phyloP scores from a whole-genome alignment of 805 yeast species.

The Candida krabiensis region DNA sequence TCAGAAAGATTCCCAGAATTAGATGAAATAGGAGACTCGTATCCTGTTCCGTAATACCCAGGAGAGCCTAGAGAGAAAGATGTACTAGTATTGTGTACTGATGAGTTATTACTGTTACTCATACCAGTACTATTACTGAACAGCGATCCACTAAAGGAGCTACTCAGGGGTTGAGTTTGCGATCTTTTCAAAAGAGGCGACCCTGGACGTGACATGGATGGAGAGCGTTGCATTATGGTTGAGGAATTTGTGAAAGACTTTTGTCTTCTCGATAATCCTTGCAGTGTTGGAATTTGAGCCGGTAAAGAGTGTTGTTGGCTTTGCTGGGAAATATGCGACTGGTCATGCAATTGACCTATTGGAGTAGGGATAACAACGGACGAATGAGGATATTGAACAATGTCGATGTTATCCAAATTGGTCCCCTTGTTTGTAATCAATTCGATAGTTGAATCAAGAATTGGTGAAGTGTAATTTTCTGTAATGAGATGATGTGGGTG shows the following conservation, averaged over 20 bases:
- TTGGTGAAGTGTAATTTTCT: constrained; percentile 79
- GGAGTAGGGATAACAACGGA: constrained; percentile 5
- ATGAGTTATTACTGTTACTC: neutral
- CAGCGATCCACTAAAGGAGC: constrained; percentile 2
- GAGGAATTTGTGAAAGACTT: neutral
- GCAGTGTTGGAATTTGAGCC: neutral
- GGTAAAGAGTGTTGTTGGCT: neutral
- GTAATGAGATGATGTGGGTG: constrained; percentile 34
- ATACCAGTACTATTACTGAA: neutral
- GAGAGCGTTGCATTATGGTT: neutral
- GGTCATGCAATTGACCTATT: neutral
- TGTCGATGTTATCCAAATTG: constrained; percentile 67
- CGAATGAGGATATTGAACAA: constrained; percentile 44
- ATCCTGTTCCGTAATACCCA: neutral
- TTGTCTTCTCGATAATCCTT: constrained; percentile 5
- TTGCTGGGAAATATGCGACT: neutral
- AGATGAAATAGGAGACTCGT: constrained; percentile 1
- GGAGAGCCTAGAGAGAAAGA: neutral
- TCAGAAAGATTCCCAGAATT: constrained; percentile 1
- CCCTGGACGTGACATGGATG: constrained; percentile 2
- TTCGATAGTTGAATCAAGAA: constrained; percentile 74
- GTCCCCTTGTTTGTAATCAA: constrained; percentile 55
- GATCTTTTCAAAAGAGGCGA: constrained; percentile 8
- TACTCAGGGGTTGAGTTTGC: constrained; percentile 7
- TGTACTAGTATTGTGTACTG: neutral